A percentile compares a stretch with the other conserved stretches of the same genome.
phyloP scores from a whole-genome alignment of 352 stramenopile species.

The Phytophthora melonis region DNA sequence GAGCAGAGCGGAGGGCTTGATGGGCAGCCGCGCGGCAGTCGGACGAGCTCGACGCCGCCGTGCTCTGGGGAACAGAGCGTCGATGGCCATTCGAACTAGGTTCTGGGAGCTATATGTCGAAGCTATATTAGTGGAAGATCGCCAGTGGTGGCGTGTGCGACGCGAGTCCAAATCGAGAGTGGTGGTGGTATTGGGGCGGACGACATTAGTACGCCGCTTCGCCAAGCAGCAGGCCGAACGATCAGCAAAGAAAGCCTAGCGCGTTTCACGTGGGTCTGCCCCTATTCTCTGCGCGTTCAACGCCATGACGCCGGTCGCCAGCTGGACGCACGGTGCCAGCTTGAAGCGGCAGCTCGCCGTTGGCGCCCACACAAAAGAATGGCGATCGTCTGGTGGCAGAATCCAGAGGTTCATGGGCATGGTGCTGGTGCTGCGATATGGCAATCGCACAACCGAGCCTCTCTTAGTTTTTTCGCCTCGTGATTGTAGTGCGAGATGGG shows the following conservation, averaged over 20 bases:
- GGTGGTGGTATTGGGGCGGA: not conserved
- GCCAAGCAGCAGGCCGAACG: slow-evolving; percentile 29
- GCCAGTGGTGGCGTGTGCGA: not conserved
- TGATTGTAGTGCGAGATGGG: slow-evolving; percentile 18
- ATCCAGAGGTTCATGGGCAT: slow-evolving; percentile 18
- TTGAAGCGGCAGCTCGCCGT: slow-evolving; percentile 12
- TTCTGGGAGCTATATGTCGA: not conserved
- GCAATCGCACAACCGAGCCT: slow-evolving; percentile 21
- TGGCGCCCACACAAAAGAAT: slow-evolving; percentile 19
- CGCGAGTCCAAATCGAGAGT: slow-evolving; percentile 5
- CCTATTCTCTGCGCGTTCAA: slow-evolving; percentile 3
- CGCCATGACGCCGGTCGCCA: slow-evolving; percentile 16
- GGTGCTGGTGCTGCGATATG: slow-evolving; percentile 8
- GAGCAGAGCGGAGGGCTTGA: slow-evolving; percentile 30
- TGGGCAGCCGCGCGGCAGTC: not conserved
- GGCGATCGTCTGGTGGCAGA: slow-evolving; percentile 9
- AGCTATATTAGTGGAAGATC: not conserved
- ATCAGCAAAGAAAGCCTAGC: slow-evolving; percentile 8
- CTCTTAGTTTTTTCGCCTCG: slow-evolving; percentile 18
- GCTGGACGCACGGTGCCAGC: slow-evolving; percentile 13
- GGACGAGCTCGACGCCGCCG: slow-evolving; percentile 22
- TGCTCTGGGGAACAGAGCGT: not conserved
- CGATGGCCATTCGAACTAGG: not conserved
- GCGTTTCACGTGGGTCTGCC: not conserved
- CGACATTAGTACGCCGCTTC: slow-evolving; percentile 21